phyloP scores from a whole-genome alignment of 352 stramenopile species.

The Phytopythium delawarense region DNA sequence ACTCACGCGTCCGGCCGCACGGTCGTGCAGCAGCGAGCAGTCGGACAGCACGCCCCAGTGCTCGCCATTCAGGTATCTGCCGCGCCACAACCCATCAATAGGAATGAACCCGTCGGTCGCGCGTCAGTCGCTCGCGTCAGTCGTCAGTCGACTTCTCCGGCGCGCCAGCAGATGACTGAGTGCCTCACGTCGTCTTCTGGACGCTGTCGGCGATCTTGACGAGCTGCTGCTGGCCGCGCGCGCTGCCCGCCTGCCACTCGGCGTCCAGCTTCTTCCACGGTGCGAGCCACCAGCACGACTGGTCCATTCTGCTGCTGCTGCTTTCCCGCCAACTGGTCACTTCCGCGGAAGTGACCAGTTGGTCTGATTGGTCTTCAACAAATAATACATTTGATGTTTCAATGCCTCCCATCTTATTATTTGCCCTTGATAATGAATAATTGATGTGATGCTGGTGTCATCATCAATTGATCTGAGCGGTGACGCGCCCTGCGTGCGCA shows the following conservation, averaged over 20 bases:
- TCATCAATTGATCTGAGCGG: neutral
- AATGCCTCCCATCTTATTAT: neutral
- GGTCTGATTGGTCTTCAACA: neutral
- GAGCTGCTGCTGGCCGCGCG: constrained; percentile 54
- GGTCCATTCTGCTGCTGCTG: neutral
- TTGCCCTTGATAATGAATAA: neutral
- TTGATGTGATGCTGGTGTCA: neutral
- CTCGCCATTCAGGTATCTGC: constrained; percentile 59
- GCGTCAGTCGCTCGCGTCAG: neutral
- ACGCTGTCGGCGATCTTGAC: constrained; percentile 61
- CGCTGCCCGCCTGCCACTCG: constrained; percentile 52
- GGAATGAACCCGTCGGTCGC: neutral
- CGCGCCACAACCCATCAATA: neutral
- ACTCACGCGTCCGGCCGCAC: constrained; percentile 43
- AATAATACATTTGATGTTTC: neutral
- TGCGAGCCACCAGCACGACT: constrained; percentile 57
- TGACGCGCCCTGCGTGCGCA: constrained; percentile 7
- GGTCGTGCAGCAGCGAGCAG: constrained; percentile 38
- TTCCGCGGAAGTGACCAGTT: neutral
- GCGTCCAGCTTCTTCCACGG: constrained; percentile 56
- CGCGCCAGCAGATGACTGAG: neutral
- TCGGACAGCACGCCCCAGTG: constrained; percentile 59
- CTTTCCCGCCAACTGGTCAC: neutral
- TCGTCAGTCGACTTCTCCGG: neutral
- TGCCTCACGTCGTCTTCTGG: constrained; percentile 70